These are phyloP conservation scores for Favolaschia claudopus DNA, from an alignment of 768 basidiomycete genomes.

Conservation along the genomic window DNA sequence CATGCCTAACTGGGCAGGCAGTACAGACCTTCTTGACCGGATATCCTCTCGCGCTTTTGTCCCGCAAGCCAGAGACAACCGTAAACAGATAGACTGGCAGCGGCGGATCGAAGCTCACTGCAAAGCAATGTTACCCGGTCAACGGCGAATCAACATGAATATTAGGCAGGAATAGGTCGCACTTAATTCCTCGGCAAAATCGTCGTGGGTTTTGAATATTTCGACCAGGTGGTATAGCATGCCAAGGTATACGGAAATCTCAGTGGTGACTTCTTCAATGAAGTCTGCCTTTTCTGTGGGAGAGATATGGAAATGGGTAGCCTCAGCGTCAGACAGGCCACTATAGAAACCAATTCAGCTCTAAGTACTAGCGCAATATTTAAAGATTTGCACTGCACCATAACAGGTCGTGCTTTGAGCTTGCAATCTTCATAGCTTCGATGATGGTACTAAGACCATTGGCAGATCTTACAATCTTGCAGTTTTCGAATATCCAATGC, in stretches of 20 bases:
- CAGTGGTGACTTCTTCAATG: conserved; percentile 90
- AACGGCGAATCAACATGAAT: conserved; percentile 3
- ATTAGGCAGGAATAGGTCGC: conserved; percentile 19
- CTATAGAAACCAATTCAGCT: conserved; percentile 46
- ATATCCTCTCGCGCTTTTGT: conserved; percentile 94
- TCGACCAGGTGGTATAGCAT: conserved; percentile 97
- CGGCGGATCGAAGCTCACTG: conserved; percentile 96
- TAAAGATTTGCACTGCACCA: conserved; percentile 55
- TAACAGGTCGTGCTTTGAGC: conserved; percentile 83
- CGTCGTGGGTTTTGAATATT: conserved; percentile 90
- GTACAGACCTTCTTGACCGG: conserved; percentile 90
- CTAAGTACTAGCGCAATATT: neutral
- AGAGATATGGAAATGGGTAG: conserved; percentile 73
- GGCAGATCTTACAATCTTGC: conserved; percentile 81
- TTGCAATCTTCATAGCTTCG: conserved; percentile 90
- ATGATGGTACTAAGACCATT: conserved; percentile 87
- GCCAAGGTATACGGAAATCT: conserved; percentile 91
- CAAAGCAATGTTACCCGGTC: conserved; percentile 6
- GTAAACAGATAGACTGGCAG: conserved; percentile 92
- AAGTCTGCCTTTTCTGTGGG: conserved; percentile 76
- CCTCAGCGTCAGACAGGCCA: conserved; percentile 78
- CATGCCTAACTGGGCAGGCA: conserved; percentile 4
- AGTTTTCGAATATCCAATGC: conserved; percentile 95
- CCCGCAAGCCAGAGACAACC: conserved; percentile 87
- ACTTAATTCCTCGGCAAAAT: conserved; percentile 98